These are phyloP conservation scores for Salix arbutifolia DNA, from an alignment of 345 rosid genomes.

Conservation along the genomic window DNA sequence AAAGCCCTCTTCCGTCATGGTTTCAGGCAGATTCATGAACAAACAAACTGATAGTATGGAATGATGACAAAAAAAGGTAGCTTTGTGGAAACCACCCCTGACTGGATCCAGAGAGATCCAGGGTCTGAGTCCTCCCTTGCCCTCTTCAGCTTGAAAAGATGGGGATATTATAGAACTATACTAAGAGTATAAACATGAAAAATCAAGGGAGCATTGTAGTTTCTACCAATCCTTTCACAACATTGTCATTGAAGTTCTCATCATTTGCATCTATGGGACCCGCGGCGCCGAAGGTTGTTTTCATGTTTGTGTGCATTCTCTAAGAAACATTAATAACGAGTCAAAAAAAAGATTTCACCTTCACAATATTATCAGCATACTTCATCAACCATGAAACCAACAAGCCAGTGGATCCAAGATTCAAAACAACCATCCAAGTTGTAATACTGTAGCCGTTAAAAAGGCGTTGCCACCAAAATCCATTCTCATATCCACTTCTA, in stretches of 20 bases:
- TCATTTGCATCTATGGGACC: not conserved
- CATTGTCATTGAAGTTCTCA: not conserved
- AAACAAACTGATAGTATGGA: not conserved
- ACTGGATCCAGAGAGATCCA: not conserved
- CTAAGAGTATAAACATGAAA: not conserved
- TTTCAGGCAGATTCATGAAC: not conserved
- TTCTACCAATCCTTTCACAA: not conserved
- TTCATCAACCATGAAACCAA: conserved; percentile 89
- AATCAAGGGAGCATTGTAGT: not conserved
- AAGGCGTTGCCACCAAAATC: conserved; percentile 89
- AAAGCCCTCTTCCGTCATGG: not conserved
- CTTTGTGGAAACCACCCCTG: not conserved
- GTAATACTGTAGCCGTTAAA: conserved; percentile 68
- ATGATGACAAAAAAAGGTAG: not conserved
- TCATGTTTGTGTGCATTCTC: not conserved
- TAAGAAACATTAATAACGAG: not conserved
- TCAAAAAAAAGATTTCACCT: conserved; percentile 40
- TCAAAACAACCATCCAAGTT: conserved; percentile 85
- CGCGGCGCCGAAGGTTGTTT: not conserved
- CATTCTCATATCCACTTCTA: conserved; percentile 80
- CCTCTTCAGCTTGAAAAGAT: not conserved
- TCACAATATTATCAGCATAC: conserved; percentile 89
- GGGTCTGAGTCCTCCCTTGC: not conserved
- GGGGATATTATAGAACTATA: not conserved
- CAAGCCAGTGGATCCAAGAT: conserved; percentile 76